Conservation (phyloP, 805 yeast species). For the Ogataea naganishii region DNA sequence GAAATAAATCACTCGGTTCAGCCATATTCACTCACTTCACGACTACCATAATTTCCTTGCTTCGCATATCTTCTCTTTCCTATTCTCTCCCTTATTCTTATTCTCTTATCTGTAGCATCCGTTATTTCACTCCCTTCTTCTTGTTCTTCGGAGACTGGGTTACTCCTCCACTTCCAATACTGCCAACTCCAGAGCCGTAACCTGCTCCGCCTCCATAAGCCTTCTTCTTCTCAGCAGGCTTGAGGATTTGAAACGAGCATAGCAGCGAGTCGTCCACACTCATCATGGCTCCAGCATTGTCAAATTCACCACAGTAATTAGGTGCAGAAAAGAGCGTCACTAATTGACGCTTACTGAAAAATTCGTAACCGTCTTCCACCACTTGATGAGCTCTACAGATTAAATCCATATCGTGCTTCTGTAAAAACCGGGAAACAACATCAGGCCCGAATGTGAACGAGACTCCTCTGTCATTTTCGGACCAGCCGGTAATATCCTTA, state of each 20-base stretch:
- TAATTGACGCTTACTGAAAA: conserved; percentile 90
- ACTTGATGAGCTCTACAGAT: conserved; percentile 99
- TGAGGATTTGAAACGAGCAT: conserved; percentile 93
- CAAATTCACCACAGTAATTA: conserved; percentile 98
- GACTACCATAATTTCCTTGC: too few species aligned
- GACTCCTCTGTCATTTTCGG: conserved; percentile 98
- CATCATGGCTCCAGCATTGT: conserved; percentile 99
- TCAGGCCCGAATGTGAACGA: conserved; percentile 99
- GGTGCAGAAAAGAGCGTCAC: conserved; percentile 96
- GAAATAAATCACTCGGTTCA: too few species aligned
- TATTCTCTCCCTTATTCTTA: too few species aligned
- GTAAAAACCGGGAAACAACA: conserved; percentile 91
- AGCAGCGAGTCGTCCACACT: conserved; percentile 92
- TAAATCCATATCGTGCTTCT: conserved; percentile 95
- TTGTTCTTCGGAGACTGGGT: conserved; percentile 20
- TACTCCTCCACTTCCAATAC: too few species aligned
- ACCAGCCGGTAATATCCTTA: conserved; percentile 97
- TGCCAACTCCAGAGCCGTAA: too few species aligned
- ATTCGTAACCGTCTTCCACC: conserved; percentile 98
- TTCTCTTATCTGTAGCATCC: too few species aligned
- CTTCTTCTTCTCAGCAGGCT: conserved; percentile 91
- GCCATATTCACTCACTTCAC: too few species aligned
- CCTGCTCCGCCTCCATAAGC: conserved; percentile 14
- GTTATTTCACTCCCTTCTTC: conserved; percentile 20
- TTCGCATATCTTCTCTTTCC: too few species aligned